These are phyloP conservation scores for Boletellus sp. DNA, from an alignment of 768 basidiomycete species.

Conservation along the genomic window DNA sequence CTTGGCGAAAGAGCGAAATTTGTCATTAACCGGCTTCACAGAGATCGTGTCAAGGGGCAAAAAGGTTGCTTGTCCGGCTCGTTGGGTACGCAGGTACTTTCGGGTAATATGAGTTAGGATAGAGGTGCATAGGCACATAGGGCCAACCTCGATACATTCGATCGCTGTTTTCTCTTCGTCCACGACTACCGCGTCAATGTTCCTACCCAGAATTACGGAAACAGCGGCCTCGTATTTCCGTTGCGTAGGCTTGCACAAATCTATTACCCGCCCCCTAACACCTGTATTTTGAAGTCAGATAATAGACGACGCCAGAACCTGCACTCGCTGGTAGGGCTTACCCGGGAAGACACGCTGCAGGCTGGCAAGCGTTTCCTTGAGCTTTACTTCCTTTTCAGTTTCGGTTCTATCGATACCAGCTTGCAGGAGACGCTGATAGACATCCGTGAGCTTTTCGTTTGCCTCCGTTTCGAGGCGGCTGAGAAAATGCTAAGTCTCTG, in stretches of 20 bases:
- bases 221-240: slow-evolving; percentile 92
- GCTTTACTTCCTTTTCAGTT: slow-evolving; percentile 73
- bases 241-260: slow-evolving; percentile 91
- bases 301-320: not conserved
- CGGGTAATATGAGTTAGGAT: slow-evolving; percentile 1
- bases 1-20: slow-evolving; percentile 87
- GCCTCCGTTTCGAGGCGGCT: slow-evolving; percentile 90
- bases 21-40: slow-evolving; percentile 90
- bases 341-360: slow-evolving; percentile 91
- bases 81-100: slow-evolving; percentile 92
- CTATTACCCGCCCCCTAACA: slow-evolving; percentile 88
- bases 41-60: slow-evolving; percentile 98
- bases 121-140: not conserved
- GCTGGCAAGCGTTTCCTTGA: slow-evolving; percentile 82
- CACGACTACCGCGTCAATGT: slow-evolving; percentile 93
- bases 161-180: slow-evolving; percentile 97
- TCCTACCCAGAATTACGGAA: slow-evolving; percentile 86
- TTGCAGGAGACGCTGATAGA: slow-evolving; percentile 81
- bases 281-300: slow-evolving; percentile 40
- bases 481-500: not conserved
- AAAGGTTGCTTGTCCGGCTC: slow-evolving; percentile 94
- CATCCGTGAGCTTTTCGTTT: slow-evolving; percentile 84
- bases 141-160: slow-evolving; percentile 86
- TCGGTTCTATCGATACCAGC: slow-evolving; percentile 88
- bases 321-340: slow-evolving; percentile 22